Evolutionary conservation across 805 yeast species (phyloP).

Genomic region (Danielozyma ontarioensis): DNA sequence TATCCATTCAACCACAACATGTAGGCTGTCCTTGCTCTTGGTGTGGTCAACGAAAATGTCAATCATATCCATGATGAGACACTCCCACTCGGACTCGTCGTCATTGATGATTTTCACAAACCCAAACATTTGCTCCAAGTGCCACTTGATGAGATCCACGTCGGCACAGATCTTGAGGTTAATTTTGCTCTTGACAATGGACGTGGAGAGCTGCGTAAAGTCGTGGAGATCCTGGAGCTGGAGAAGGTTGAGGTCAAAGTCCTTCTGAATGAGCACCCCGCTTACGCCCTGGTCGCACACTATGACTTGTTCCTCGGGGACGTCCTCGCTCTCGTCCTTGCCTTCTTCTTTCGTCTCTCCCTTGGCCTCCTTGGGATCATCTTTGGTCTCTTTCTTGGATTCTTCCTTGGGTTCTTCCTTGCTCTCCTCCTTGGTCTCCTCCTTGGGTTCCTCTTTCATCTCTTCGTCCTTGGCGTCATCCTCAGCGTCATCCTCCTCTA

Average conservation of each 20-base stretch:
- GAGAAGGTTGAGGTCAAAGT: constrained; percentile 79
- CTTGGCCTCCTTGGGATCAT: constrained; percentile 2
- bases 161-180: constrained; percentile 74
- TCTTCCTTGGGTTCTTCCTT: constrained; percentile 1
- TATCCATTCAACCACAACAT: constrained; percentile 80
- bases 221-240: constrained; percentile 86
- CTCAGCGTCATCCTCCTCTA: constrained; percentile 48
- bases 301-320: no score
- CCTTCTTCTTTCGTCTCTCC: constrained; percentile 9
- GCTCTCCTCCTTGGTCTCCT: constrained; percentile 1
- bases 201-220: constrained; percentile 79
- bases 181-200: constrained; percentile 79
- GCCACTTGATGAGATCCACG: constrained; percentile 78
- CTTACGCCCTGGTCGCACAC: constrained; percentile 42
- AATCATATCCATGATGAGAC: constrained; percentile 42
- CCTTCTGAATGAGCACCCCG: constrained; percentile 88
- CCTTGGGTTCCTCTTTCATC: constrained; percentile 5
- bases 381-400: background rate
- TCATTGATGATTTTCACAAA: constrained; percentile 60
- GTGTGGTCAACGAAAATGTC: constrained; percentile 38
- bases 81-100: constrained; percentile 41
- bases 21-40: constrained; percentile 19
- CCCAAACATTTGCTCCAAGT: constrained; percentile 94
- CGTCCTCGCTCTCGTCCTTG: constrained; percentile 7
- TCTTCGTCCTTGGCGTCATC: constrained; percentile 34